A percentile compares a stretch with the other conserved stretches of the same genome.
These are phyloP conservation scores for Diaporthe nobilis DNA, from an alignment of 2,329 filamentous ascomycete genomes.

Conservation along the genomic window DNA sequence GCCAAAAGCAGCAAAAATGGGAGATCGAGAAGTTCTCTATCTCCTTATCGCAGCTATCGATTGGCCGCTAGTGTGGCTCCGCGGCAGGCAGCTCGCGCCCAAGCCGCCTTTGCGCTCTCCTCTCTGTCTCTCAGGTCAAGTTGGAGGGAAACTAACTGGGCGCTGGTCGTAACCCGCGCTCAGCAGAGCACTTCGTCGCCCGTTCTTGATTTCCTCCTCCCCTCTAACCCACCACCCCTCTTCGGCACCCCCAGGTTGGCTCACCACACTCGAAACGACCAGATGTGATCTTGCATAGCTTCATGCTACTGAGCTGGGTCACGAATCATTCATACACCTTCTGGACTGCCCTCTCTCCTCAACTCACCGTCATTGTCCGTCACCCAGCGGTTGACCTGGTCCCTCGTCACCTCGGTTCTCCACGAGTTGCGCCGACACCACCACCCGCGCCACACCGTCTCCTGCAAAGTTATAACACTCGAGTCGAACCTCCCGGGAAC, in stretches of 20 bases:
- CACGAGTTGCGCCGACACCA: conserved; percentile 37
- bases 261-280: conserved; percentile 20
- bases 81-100: conserved; percentile 30
- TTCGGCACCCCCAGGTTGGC: conserved; percentile 31
- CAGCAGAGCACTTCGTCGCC: conserved; percentile 18
- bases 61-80: conserved; percentile 31
- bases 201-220: conserved; percentile 31
- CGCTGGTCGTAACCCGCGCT: conserved; percentile 17
- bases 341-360: conserved; percentile 13
- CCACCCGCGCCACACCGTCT: conserved; percentile 17
- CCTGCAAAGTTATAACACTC: neutral
- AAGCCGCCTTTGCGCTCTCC: conserved; percentile 20
- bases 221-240: conserved; percentile 31
- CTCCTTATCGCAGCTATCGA: conserved; percentile 34
- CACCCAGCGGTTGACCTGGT: conserved; percentile 13
- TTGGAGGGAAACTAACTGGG: neutral
- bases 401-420: conserved; percentile 20
- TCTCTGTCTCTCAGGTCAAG: conserved; percentile 21
- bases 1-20: conserved; percentile 25
- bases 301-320: conserved; percentile 30
- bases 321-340: conserved; percentile 21
- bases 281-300: conserved; percentile 38
- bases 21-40: conserved; percentile 18
- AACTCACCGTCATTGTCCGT: conserved; percentile 28
- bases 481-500: neutral